Evolutionary conservation across 2,329 filamentous ascomycete species (phyloP), one percentile per base, ranked within the genome.

Genomic region (Blastomyces gilchristii): DNA sequence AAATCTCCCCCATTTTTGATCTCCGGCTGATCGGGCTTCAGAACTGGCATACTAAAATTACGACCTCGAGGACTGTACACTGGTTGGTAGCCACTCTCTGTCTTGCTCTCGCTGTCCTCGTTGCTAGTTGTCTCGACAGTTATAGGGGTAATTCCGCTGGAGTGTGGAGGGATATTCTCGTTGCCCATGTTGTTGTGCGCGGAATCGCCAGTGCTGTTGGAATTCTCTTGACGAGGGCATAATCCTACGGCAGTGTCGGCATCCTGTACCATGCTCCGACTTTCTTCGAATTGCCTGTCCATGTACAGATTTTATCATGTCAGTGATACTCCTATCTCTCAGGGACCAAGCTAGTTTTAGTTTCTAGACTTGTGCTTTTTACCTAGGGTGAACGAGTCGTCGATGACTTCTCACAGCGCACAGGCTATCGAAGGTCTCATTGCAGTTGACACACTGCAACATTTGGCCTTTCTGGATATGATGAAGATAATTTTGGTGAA

Each of bases 401-500:
- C 50, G 49, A 34, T 62, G 60, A 28, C 25, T 45, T 34, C 50
- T 50, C 3, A 62, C 50, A 22, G 37, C 9, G 18, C 60, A 62
- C n/a, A 62, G n/a, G 60, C 50, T 62, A 34, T 62, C 50, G 39
- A 54, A 62, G 16, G 11, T 57, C 11, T 4, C n/a, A 3, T 16
- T 16, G 25, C 60, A 62, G 18, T 43, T 18, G 25, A 7, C 11
- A 34, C 50, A 62, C 50, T 56, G 60, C 49, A 54, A 25, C 9
- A 22, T 4, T 34, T 47, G 57, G 3, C 57, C 57, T 6, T 41
- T 59, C 28, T 47, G 39, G 14, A 18, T 6, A 25, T 59, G 57
- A 5, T 47, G 41, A 25, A 45, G 41, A n/a, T 59, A 59, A 25
- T 59, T 59, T 18, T 45, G 39, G 39, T 47, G 39, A 41, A 47